Percentiles rank a stretch among this genome's conserved stretches.
These are phyloP conservation scores for Limonium bicolor DNA, from an alignment of 148 eudicot genomes.

Conservation along the genomic window DNA sequence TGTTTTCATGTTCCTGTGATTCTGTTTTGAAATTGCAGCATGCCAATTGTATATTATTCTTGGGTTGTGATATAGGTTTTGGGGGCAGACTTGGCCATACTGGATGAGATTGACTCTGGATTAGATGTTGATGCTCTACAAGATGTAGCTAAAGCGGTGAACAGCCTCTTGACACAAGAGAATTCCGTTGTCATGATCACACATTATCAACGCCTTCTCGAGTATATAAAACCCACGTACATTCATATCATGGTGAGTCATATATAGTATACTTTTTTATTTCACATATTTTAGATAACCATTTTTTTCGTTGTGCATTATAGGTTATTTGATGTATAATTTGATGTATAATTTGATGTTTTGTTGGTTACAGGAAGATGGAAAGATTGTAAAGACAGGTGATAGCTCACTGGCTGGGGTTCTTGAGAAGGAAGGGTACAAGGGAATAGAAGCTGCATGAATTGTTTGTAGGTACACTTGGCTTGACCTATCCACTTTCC, in stretches of 20 bases:
- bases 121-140: constrained; percentile 95
- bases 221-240: constrained; percentile 57
- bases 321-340: no score
- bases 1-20: not conserved
- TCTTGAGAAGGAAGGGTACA: constrained; percentile 89
- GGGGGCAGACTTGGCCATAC: constrained; percentile 87
- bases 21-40: not conserved
- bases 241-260: constrained; percentile 83
- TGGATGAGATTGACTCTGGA: constrained; percentile 97
- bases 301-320: no score
- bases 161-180: constrained; percentile 51
- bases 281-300: no score
- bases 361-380: constrained; percentile 43
- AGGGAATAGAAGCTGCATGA: constrained; percentile 31
- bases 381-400: constrained; percentile 81
- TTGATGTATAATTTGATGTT: no score
- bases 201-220: constrained; percentile 81
- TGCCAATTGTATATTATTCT: not conserved
- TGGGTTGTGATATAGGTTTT: constrained; percentile 57
- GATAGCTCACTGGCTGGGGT: constrained; percentile 67
- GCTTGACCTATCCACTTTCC: no score
- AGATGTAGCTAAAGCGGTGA: constrained; percentile 90
- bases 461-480: no score
- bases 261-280: no score
- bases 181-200: constrained; percentile 94